phyloP scores from a whole-genome alignment of 2,329 filamentous ascomycete species.

The Diaporthe caulivora region DNA sequence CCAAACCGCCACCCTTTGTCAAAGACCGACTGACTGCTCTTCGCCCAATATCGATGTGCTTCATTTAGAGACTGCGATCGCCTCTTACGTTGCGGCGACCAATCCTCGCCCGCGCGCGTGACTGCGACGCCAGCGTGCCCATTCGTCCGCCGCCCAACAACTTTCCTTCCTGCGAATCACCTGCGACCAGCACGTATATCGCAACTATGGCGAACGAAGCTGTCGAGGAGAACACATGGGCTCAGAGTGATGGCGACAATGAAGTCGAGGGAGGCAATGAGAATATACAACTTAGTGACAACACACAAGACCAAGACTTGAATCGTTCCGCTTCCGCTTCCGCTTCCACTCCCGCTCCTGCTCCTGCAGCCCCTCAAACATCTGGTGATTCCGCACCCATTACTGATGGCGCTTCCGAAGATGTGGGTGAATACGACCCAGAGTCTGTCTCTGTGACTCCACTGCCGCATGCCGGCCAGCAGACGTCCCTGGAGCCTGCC shows the following conservation, averaged over 20 bases:
- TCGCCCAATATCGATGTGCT: conserved; percentile 19
- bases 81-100: not conserved
- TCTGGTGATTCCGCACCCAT: conserved; percentile 60
- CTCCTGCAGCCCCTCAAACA: conserved; percentile 60
- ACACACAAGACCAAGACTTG: conserved; percentile 62
- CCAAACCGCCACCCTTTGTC: conserved; percentile 11
- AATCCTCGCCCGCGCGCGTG: not conserved
- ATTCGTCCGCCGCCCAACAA: conserved; percentile 24
- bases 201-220: conserved; percentile 35
- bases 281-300: conserved; percentile 56
- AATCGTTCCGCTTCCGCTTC: conserved; percentile 41
- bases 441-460: conserved; percentile 62
- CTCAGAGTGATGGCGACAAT: conserved; percentile 65
- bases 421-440: conserved; percentile 70
- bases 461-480: conserved; percentile 31
- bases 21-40: conserved; percentile 19
- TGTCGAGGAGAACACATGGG: conserved; percentile 58
- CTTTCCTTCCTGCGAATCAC: not conserved
- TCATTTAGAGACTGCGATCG: conserved; percentile 18
- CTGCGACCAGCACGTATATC: conserved; percentile 34
- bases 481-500: conserved; percentile 42
- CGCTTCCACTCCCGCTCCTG: conserved; percentile 46
- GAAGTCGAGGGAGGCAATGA: conserved; percentile 61
- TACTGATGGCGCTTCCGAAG: conserved; percentile 61
- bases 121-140: conserved; percentile 4